Percentiles rank a stretch among this genome's conserved stretches.
phyloP scores from a whole-genome alignment of 352 stramenopile species.

The Pythium folliculosum region DNA sequence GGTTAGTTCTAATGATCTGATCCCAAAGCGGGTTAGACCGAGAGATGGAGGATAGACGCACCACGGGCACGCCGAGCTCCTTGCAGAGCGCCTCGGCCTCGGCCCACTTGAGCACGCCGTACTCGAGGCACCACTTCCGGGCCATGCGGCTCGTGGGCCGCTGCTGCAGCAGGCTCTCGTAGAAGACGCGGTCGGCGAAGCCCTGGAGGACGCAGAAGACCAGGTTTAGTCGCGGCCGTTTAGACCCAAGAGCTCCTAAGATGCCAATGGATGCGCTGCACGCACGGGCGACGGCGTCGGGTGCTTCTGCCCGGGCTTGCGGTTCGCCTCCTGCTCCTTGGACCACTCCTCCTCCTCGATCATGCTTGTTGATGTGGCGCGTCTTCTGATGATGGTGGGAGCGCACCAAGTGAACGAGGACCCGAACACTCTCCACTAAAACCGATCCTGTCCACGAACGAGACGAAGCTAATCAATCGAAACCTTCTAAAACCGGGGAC shows the following conservation, averaged over 20 bases:
- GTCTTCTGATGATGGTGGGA: not conserved
- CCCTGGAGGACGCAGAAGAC: constrained; percentile 36
- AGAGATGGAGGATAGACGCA: constrained; percentile 29
- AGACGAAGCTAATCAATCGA: too few species aligned
- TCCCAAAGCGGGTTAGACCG: too few species aligned
- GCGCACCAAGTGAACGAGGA: not conserved
- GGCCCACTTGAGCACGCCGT: constrained; percentile 87
- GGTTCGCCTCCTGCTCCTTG: constrained; percentile 88
- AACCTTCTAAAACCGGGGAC: too few species aligned
- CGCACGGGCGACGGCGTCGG: constrained; percentile 80
- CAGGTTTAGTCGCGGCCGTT: constrained; percentile 9
- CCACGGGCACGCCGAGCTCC: constrained; percentile 59
- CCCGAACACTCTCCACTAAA: constrained; percentile 5
- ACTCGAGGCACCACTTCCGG: constrained; percentile 90
- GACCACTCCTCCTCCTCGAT: constrained; percentile 88
- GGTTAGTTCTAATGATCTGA: too few species aligned
- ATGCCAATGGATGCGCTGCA: not conserved
- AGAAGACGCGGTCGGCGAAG: constrained; percentile 89
- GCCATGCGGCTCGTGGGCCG: constrained; percentile 84
- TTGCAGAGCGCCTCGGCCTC: constrained; percentile 83
- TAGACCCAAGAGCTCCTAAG: not conserved
- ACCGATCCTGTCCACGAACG: not conserved
- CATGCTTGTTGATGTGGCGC: constrained; percentile 30
- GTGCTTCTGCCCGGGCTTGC: constrained; percentile 88
- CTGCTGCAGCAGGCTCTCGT: constrained; percentile 88